Conservation (phyloP, 352 stramenopile species). For the Phytopythium helicoides region DNA sequence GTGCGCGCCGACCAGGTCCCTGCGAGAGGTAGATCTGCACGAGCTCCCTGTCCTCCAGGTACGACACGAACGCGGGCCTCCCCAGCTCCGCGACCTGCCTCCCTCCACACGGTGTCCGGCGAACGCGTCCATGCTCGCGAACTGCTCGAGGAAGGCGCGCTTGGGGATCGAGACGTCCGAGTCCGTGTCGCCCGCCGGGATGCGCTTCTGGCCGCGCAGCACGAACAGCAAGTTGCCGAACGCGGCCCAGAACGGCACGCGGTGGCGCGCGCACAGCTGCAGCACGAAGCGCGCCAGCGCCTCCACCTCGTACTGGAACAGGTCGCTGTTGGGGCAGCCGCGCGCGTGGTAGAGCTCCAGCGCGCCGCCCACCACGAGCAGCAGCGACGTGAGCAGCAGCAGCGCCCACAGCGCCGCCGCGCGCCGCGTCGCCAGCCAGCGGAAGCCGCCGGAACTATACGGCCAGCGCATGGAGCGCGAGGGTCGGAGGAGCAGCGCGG, state of each 20-base stretch:
- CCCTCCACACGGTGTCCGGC: slow-evolving; percentile 34
- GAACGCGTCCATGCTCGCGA: slow-evolving; percentile 54
- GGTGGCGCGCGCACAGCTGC: slow-evolving; percentile 40
- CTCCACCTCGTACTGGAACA: slow-evolving; percentile 75
- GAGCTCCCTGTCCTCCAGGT: slow-evolving; percentile 49
- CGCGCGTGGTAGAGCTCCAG: slow-evolving; percentile 63
- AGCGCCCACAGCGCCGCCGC: slow-evolving; percentile 38
- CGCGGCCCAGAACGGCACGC: slow-evolving; percentile 62
- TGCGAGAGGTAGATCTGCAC: slow-evolving; percentile 63
- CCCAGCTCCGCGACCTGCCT: slow-evolving; percentile 50
- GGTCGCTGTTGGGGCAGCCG: slow-evolving; percentile 57
- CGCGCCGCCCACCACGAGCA: slow-evolving; percentile 34
- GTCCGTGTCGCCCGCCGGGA: slow-evolving; percentile 75
- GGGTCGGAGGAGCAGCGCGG: slow-evolving; percentile 42
- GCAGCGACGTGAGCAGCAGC: slow-evolving; percentile 24
- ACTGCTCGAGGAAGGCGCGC: slow-evolving; percentile 43
- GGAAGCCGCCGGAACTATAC: background rate
- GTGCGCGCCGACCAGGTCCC: slow-evolving; percentile 49
- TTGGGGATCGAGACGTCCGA: slow-evolving; percentile 77
- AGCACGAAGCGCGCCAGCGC: slow-evolving; percentile 64
- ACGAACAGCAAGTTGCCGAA: slow-evolving; percentile 81
- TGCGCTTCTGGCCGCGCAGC: slow-evolving; percentile 51
- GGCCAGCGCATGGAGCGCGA: slow-evolving; percentile 27
- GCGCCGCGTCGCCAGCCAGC: slow-evolving; percentile 14
- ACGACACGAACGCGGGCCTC: slow-evolving; percentile 45